Conservation (phyloP, 2,329 filamentous ascomycete species). For the Elsinoe necatrix region DNA sequence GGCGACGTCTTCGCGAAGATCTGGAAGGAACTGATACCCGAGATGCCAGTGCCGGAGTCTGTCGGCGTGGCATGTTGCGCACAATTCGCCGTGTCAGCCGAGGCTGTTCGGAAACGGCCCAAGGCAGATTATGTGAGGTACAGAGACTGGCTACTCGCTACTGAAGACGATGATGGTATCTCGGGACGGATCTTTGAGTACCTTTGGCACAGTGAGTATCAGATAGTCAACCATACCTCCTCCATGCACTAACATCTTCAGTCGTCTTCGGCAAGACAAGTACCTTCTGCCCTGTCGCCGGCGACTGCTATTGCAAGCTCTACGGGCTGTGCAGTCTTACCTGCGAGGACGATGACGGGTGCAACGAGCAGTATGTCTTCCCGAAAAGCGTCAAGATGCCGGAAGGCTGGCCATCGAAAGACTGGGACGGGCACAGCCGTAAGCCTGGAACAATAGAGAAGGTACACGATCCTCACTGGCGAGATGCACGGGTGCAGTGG, state of each 20-base stretch:
- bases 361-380: conserved; percentile 48
- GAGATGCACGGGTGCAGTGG: neutral
- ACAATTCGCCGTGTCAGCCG: conserved; percentile 54
- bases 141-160: conserved; percentile 53
- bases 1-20: conserved; percentile 13
- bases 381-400: conserved; percentile 52
- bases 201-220: conserved; percentile 45
- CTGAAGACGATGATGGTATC: conserved; percentile 39
- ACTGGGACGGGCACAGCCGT: conserved; percentile 40
- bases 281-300: conserved; percentile 53
- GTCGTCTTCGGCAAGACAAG: conserved; percentile 16
- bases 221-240: neutral
- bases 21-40: conserved; percentile 16
- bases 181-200: conserved; percentile 57
- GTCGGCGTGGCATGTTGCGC: conserved; percentile 28
- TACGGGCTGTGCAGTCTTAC: conserved; percentile 52
- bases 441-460: neutral
- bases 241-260: neutral
- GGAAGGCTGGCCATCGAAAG: conserved; percentile 52
- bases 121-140: conserved; percentile 48
- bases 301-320: conserved; percentile 58
- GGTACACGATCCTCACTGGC: neutral
- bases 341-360: conserved; percentile 38
- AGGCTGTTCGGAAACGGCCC: conserved; percentile 43
- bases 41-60: neutral